A percentile compares a stretch with the other conserved stretches of the same genome.
Conservation (phyloP, 2,329 filamentous ascomycete species). For the Xylariaceae sp. region DNA sequence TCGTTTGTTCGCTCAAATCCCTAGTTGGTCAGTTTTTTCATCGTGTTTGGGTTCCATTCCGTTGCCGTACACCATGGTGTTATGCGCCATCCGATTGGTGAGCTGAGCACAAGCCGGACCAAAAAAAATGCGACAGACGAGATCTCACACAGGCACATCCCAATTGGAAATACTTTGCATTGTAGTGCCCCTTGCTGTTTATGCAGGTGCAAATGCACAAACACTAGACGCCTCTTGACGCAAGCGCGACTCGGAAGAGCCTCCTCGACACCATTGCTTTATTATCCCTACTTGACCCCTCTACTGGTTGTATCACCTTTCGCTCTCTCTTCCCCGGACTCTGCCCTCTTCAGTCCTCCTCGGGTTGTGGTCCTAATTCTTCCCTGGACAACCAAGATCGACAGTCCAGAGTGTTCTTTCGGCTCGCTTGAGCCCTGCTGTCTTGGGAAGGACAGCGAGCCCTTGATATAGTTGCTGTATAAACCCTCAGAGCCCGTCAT, state of each 20-base stretch:
- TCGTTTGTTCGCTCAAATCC: slow-evolving; percentile 22
- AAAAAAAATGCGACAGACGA: slow-evolving; percentile 21
- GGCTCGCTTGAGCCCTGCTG: slow-evolving; percentile 12
- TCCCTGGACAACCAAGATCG: slow-evolving; percentile 23
- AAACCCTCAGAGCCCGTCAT: slow-evolving; percentile 27
- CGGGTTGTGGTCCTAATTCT: slow-evolving; percentile 17
- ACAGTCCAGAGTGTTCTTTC: slow-evolving; percentile 11
- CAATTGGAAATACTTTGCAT: slow-evolving; percentile 7
- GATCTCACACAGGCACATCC: slow-evolving; percentile 25
- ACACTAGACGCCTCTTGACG: slow-evolving; percentile 22
- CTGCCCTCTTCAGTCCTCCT: slow-evolving; percentile 14
- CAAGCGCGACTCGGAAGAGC: slow-evolving; percentile 21
- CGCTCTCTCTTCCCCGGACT: slow-evolving; percentile 15
- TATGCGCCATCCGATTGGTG: slow-evolving; percentile 22
- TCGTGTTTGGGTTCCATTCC: slow-evolving; percentile 27
- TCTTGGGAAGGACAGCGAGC: slow-evolving; percentile 20
- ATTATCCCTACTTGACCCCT: slow-evolving; percentile 28
- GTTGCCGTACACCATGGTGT: slow-evolving; percentile 24
- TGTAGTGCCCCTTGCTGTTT: slow-evolving; percentile 33
- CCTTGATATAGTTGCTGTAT: slow-evolving; percentile 19
- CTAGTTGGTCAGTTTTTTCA: slow-evolving; percentile 9
- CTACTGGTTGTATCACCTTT: slow-evolving; percentile 24
- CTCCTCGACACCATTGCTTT: slow-evolving; percentile 21
- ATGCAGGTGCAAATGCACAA: slow-evolving; percentile 29
- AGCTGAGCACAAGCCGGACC: slow-evolving; percentile 23